Conservation (phyloP, 2,329 filamentous ascomycete genomes). For the Cordyceps sp. region DNA sequence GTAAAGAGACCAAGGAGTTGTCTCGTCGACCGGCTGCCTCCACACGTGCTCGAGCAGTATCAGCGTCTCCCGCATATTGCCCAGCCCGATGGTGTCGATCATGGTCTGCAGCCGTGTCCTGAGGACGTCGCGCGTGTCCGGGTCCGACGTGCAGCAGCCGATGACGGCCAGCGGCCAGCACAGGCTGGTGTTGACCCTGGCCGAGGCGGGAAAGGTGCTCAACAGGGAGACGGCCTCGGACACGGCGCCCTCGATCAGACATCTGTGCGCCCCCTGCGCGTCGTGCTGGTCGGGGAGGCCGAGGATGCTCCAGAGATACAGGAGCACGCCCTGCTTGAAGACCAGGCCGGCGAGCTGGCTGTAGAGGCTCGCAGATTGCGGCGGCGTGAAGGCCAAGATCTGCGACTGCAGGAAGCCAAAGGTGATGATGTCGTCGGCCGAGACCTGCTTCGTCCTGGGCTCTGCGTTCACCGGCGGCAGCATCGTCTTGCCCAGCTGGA, state of each 20-base stretch:
- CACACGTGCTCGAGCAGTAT: slow-evolving; percentile 25
- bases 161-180: slow-evolving; percentile 22
- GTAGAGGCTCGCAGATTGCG: slow-evolving; percentile 15
- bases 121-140: slow-evolving; percentile 18
- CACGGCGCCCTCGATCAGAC: slow-evolving; percentile 13
- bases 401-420: slow-evolving; percentile 25
- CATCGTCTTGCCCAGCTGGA: slow-evolving; percentile 24
- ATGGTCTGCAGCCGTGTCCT: slow-evolving; percentile 16
- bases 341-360: slow-evolving; percentile 22
- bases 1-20: slow-evolving; percentile 25
- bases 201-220: slow-evolving; percentile 13
- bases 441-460: slow-evolving; percentile 9
- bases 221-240: slow-evolving; percentile 13
- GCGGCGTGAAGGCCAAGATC: slow-evolving; percentile 22
- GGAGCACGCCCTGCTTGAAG: slow-evolving; percentile 25
- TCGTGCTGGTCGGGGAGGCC: slow-evolving; percentile 11
- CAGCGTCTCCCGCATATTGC: slow-evolving; percentile 26
- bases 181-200: slow-evolving; percentile 21
- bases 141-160: slow-evolving; percentile 17
- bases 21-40: slow-evolving; percentile 13
- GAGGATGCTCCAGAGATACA: slow-evolving; percentile 23
- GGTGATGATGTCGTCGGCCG: slow-evolving; percentile 23
- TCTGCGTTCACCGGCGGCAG: slow-evolving; percentile 13
- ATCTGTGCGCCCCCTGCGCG: slow-evolving; percentile 9
- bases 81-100: slow-evolving; percentile 21